Conservation (phyloP, 495 filamentous ascomycete species). For the Diplogelasinospora grovesii region DNA sequence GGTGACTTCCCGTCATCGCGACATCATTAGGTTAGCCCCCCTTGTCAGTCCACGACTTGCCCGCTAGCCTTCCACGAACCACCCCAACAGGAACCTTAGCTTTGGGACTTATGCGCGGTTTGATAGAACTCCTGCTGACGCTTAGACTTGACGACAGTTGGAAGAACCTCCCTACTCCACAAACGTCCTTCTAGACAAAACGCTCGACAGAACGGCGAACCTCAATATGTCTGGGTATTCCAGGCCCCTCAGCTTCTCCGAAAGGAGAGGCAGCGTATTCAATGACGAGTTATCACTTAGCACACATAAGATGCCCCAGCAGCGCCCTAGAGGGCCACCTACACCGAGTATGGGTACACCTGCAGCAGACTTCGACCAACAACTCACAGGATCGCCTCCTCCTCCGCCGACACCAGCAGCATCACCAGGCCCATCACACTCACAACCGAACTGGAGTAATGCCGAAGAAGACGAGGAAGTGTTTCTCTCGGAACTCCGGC, state of each 20-base stretch:
- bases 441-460: slow-evolving; percentile 46
- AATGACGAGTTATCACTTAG: slow-evolving; percentile 39
- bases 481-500: slow-evolving; percentile 41
- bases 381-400: slow-evolving; percentile 46
- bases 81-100: no score
- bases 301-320: slow-evolving; percentile 42
- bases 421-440: slow-evolving; percentile 47
- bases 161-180: no score
- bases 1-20: neutral
- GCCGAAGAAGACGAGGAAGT: slow-evolving; percentile 47
- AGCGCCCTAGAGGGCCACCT: slow-evolving; percentile 42
- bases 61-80: no score
- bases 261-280: slow-evolving; percentile 36
- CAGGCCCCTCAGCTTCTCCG: slow-evolving; percentile 36
- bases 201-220: no score
- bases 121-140: no score
- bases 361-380: slow-evolving; percentile 48
- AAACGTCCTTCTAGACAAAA: neutral
- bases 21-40: neutral
- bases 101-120: no score
- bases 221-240: slow-evolving; percentile 34
- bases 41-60: neutral
- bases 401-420: slow-evolving; percentile 52
- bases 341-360: slow-evolving; percentile 53
- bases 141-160: no score